Percentiles rank a stretch among this genome's conserved stretches.
These are phyloP conservation scores for Phytophthora aleatoria DNA, from an alignment of 352 stramenopile species.

Conservation along the genomic window DNA sequence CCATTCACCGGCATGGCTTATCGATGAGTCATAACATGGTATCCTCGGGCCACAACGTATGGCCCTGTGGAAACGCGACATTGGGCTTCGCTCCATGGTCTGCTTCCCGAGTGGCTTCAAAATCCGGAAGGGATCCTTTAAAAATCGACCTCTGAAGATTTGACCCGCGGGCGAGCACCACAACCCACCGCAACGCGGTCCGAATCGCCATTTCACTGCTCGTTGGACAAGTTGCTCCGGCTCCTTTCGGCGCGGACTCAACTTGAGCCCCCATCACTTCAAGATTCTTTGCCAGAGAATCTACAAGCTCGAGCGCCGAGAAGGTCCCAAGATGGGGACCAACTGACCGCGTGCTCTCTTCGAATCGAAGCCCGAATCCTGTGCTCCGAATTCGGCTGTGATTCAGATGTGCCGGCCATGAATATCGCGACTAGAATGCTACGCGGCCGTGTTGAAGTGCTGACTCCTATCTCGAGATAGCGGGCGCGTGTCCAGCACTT, in stretches of 20 bases:
- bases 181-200: constrained; percentile 9
- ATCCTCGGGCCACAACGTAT: constrained; percentile 15
- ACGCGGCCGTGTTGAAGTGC: constrained; percentile 15
- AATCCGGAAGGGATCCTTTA: constrained; percentile 10
- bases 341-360: constrained; percentile 17
- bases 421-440: constrained; percentile 15
- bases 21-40: constrained; percentile 21
- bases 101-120: constrained; percentile 27
- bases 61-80: constrained; percentile 28
- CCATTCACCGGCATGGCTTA: constrained; percentile 4
- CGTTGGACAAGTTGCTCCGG: constrained; percentile 16
- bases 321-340: constrained; percentile 15
- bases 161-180: constrained; percentile 8
- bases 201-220: constrained; percentile 8
- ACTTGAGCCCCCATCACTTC: constrained; percentile 9
- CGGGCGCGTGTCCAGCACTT: constrained; percentile 5
- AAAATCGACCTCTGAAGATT: constrained; percentile 16
- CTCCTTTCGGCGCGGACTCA: constrained; percentile 12
- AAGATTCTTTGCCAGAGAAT: neutral
- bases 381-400: constrained; percentile 18
- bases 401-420: constrained; percentile 19
- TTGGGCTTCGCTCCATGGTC: constrained; percentile 15
- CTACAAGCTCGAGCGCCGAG: neutral
- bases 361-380: constrained; percentile 13
- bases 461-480: constrained; percentile 26